Evolutionary conservation across 805 yeast genomes (phyloP).

Genomic region (Pichia nanzhaoensis): DNA sequence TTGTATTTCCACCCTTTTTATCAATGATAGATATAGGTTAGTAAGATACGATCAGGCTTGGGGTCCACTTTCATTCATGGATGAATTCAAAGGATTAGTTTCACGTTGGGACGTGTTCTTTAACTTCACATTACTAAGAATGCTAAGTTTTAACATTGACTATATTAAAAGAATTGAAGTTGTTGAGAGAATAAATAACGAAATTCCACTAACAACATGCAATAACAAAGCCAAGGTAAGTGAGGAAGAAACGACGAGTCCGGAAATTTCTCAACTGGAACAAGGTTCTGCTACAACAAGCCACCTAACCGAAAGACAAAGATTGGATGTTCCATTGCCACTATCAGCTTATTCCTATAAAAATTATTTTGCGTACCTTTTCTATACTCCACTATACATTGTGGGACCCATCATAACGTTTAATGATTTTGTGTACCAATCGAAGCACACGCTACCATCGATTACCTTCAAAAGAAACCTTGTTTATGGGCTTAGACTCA

Average conservation of each 20-base stretch:
- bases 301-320: conserved; percentile 48
- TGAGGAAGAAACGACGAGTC: conserved; percentile 8
- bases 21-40: conserved; percentile 63
- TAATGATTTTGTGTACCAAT: conserved; percentile 83
- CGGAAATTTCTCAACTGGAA: background rate
- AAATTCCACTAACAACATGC: conserved; percentile 1
- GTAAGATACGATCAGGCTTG: conserved; percentile 41
- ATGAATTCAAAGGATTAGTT: conserved; percentile 69
- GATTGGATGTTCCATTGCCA: conserved; percentile 60
- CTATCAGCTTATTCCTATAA: conserved; percentile 50
- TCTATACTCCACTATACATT: conserved; percentile 83
- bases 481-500: conserved; percentile 60
- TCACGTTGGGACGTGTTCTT: conserved; percentile 94
- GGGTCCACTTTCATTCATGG: conserved; percentile 44
- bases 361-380: conserved; percentile 68
- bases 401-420: conserved; percentile 95
- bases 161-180: conserved; percentile 40
- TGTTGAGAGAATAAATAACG: conserved; percentile 8
- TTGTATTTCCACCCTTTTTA: conserved; percentile 69
- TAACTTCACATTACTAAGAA: conserved; percentile 80
- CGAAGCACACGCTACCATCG: conserved; percentile 50
- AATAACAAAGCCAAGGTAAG: conserved; percentile 14
- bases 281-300: background rate
- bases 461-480: conserved; percentile 46
- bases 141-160: conserved; percentile 80